Percentiles rank a stretch among this genome's conserved stretches.
Evolutionary conservation across 305 asterid species (phyloP).

Genomic region (Fraxinus sp.): DNA sequence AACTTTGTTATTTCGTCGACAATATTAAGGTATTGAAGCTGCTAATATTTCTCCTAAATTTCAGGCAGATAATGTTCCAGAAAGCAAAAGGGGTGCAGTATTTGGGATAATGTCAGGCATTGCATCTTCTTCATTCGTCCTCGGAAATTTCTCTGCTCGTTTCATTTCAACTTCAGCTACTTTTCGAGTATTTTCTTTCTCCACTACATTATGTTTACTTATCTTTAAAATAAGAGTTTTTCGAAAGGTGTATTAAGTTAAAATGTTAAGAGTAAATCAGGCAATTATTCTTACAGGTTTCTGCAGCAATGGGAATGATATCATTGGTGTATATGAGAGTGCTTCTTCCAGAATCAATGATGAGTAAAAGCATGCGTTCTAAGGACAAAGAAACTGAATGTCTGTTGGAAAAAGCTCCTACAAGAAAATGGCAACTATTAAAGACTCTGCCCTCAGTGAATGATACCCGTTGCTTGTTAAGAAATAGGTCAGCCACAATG

Average conservation of each 20-base stretch:
- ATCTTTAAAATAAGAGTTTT: neutral
- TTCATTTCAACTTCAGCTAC: conserved; percentile 67
- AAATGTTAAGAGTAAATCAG: neutral
- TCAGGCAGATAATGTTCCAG: conserved; percentile 91
- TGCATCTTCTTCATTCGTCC: conserved; percentile 70
- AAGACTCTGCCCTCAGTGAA: conserved; percentile 51
- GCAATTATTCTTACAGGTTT: conserved; percentile 42
- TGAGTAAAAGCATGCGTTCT: neutral
- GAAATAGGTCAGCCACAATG: conserved; percentile 49
- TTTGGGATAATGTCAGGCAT: conserved; percentile 82
- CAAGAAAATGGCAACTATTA: conserved; percentile 44
- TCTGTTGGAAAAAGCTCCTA: conserved; percentile 60
- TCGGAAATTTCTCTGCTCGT: conserved; percentile 73
- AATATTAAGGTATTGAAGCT: conserved; percentile 5
- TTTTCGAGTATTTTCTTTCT: conserved; percentile 50
- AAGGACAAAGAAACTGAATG: conserved; percentile 50
- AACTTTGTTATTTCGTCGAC: neutral
- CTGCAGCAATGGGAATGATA: conserved; percentile 63
- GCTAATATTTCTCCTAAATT: neutral
- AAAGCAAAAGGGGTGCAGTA: conserved; percentile 58
- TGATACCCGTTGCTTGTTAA: conserved; percentile 59
- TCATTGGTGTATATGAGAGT: conserved; percentile 70
- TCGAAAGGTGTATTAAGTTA: neutral
- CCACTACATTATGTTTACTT: neutral
- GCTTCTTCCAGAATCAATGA: conserved; percentile 62